Evolutionary conservation across 805 yeast genomes (phyloP).

Genomic region (Saturnispora diversa): DNA sequence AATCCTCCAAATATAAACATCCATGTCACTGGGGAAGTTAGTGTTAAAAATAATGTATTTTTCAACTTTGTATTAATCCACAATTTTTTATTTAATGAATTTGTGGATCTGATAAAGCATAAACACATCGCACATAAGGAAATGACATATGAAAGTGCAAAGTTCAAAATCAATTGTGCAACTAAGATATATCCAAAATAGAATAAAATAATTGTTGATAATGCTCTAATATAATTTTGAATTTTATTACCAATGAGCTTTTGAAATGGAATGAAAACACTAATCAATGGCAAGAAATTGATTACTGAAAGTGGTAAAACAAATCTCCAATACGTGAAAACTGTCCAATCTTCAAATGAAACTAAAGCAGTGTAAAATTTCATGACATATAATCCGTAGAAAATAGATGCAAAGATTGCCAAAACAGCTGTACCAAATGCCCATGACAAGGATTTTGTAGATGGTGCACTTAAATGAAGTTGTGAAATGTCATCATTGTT

Average conservation of each 20-base stretch:
- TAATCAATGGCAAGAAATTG: conserved; percentile 8
- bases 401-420: conserved; percentile 17
- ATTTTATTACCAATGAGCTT: conserved; percentile 3
- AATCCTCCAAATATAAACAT: conserved; percentile 23
- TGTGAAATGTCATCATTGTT: background rate
- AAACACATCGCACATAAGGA: conserved; percentile 73
- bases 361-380: background rate
- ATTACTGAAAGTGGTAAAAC: conserved; percentile 17
- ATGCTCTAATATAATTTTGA: conserved; percentile 20
- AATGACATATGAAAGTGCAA: conserved; percentile 65
- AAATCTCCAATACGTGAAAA: conserved; percentile 11
- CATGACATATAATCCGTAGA: conserved; percentile 22
- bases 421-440: conserved; percentile 29
- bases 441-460: conserved; percentile 23
- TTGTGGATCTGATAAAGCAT: conserved; percentile 44
- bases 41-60: conserved; percentile 21
- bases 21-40: conserved; percentile 29
- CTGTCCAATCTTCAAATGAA: background rate
- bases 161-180: conserved; percentile 73
- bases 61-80: conserved; percentile 9
- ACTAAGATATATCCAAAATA: conserved; percentile 62
- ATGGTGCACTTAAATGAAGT: conserved; percentile 13
- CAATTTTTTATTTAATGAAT: background rate
- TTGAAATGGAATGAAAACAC: background rate
- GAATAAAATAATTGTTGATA: conserved; percentile 34